These are phyloP conservation scores for Trichothecium roseum DNA, from an alignment of 2,329 filamentous ascomycete species.

Conservation along the genomic window DNA sequence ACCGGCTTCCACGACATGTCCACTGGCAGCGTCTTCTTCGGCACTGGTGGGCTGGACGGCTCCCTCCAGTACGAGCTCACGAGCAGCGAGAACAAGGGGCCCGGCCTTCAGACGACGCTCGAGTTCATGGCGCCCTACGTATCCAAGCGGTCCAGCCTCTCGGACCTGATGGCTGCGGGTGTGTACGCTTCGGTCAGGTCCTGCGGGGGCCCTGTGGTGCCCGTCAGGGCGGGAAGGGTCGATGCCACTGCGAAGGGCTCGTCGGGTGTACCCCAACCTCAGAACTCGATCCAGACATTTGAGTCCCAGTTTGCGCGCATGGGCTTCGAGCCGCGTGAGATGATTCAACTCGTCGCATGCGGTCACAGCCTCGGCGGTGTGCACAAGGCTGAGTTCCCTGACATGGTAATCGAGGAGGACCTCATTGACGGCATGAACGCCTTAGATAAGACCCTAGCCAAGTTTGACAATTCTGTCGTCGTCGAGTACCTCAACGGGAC, in stretches of 20 bases:
- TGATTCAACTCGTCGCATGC: conserved; percentile 51
- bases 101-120: conserved; percentile 43
- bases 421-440: conserved; percentile 28
- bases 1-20: conserved; percentile 54
- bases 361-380: conserved; percentile 53
- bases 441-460: conserved; percentile 35
- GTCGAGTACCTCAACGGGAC: conserved; percentile 45
- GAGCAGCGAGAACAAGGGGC: conserved; percentile 44
- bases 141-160: conserved; percentile 37
- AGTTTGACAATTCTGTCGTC: conserved; percentile 46
- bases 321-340: conserved; percentile 45
- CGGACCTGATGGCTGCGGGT: conserved; percentile 48
- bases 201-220: conserved; percentile 46
- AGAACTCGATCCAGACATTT: conserved; percentile 43
- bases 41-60: conserved; percentile 45
- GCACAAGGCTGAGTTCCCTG: conserved; percentile 41
- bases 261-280: conserved; percentile 44
- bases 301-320: conserved; percentile 44
- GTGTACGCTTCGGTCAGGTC: conserved; percentile 47
- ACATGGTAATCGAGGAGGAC: conserved; percentile 35
- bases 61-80: conserved; percentile 50
- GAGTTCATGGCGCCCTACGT: conserved; percentile 43
- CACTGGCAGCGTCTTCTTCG: conserved; percentile 36
- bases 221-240: conserved; percentile 40
- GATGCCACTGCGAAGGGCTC: conserved; percentile 40